Evolutionary conservation across 139 green algal species (phyloP).

Genomic region (Chlamydomonas sphaeroides): DNA sequence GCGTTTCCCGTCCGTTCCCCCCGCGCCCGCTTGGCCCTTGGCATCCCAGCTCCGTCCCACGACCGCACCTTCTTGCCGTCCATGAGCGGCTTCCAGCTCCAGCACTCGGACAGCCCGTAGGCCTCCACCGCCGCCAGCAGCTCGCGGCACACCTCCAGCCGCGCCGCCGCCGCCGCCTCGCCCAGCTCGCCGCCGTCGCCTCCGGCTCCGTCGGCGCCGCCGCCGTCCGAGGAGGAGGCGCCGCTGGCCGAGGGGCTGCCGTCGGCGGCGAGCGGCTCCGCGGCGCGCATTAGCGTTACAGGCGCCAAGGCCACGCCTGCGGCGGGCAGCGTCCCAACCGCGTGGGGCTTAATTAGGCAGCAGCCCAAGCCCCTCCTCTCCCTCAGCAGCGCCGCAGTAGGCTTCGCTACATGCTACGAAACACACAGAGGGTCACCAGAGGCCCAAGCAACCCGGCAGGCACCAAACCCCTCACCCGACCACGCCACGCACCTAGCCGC

Average conservation of each 20-base stretch:
- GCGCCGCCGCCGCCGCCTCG: neutral
- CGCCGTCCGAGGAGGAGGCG: neutral
- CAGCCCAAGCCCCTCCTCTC: too few species aligned
- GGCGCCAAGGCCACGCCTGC: constrained; percentile 58
- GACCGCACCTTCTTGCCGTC: constrained; percentile 69
- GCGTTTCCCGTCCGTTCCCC: too few species aligned
- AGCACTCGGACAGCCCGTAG: constrained; percentile 71
- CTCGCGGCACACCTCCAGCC: constrained; percentile 44
- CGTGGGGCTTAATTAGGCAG: too few species aligned
- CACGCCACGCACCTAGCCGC: constrained; percentile 48
- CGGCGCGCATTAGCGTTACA: constrained; percentile 50
- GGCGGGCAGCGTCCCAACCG: too few species aligned
- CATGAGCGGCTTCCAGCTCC: constrained; percentile 77
- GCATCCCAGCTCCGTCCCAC: too few species aligned
- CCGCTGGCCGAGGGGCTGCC: neutral
- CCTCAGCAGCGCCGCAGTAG: too few species aligned
- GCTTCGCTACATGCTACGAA: too few species aligned
- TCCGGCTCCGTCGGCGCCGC: neutral
- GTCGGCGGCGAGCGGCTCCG: constrained; percentile 37
- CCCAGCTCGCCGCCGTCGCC: neutral
- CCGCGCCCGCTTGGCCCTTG: too few species aligned
- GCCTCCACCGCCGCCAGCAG: constrained; percentile 58
- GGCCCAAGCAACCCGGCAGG: too few species aligned
- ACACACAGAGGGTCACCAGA: too few species aligned
- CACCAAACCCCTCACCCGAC: too few species aligned